phyloP scores from a whole-genome alignment of 768 basidiomycete genomes.

The Phylloporus sp. region DNA sequence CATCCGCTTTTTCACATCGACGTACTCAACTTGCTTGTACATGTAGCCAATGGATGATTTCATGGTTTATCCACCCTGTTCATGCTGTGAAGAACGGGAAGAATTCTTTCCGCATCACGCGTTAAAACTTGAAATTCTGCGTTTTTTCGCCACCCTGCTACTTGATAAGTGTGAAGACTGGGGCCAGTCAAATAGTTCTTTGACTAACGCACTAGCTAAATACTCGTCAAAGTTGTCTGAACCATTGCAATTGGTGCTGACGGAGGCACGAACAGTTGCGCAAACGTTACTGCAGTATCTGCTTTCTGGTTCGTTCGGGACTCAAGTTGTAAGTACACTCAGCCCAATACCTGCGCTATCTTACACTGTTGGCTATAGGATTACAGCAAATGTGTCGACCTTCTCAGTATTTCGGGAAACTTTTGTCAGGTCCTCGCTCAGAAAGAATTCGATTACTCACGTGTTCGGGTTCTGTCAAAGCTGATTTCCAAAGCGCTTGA shows the following conservation, averaged over 20 bases:
- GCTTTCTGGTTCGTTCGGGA: constrained; percentile 8
- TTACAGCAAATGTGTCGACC: constrained; percentile 31
- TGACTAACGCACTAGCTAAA: background rate
- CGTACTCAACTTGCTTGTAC: constrained; percentile 23
- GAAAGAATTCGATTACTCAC: constrained; percentile 59
- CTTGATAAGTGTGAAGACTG: constrained; percentile 31
- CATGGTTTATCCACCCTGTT: constrained; percentile 37
- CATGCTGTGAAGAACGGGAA: constrained; percentile 22
- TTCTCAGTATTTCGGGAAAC: constrained; percentile 38
- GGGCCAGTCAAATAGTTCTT: background rate
- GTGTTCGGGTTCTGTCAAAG: constrained; percentile 52
- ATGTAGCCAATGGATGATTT: constrained; percentile 52
- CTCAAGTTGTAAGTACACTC: constrained; percentile 24
- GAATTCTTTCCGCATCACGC: constrained; percentile 29
- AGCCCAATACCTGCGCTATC: background rate
- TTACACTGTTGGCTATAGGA: constrained; percentile 23
- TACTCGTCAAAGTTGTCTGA: constrained; percentile 13
- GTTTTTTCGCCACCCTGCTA: constrained; percentile 40
- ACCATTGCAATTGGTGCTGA: constrained; percentile 21
- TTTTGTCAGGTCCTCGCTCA: constrained; percentile 41
- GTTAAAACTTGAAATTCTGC: constrained; percentile 39
- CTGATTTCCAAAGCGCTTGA: constrained; percentile 48
- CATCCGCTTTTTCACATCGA: constrained; percentile 6
- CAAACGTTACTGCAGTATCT: constrained; percentile 17
- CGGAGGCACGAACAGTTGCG: constrained; percentile 16